phyloP scores from a whole-genome alignment of 305 asterid genomes.

The Fraxinus albicans region DNA sequence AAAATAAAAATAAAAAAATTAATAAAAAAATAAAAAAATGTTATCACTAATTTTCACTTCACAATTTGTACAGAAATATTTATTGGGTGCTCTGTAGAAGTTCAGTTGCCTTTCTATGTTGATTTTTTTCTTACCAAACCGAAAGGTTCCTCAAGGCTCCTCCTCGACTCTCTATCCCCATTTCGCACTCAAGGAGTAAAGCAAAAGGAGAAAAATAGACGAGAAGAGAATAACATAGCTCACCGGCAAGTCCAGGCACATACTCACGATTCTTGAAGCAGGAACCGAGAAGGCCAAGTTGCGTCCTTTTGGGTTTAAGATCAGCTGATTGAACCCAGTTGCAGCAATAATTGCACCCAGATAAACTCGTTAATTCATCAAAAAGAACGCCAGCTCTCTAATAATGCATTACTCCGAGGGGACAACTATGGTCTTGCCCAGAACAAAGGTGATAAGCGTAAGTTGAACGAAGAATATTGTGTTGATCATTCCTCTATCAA shows the following conservation, averaged over 20 bases:
- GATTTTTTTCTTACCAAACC: background rate
- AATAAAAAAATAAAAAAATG: background rate
- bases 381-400: background rate
- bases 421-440: conserved; percentile 63
- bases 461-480: conserved; percentile 74
- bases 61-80: background rate
- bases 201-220: background rate
- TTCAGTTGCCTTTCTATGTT: background rate
- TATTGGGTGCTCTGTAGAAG: background rate
- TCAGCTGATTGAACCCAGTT: background rate
- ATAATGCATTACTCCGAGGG: conserved; percentile 28
- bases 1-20: background rate
- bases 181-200: background rate
- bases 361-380: background rate
- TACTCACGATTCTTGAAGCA: background rate
- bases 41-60: background rate
- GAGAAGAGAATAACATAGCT: background rate
- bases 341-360: background rate
- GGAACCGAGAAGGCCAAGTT: background rate
- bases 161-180: background rate
- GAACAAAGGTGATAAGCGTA: conserved; percentile 61
- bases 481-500: conserved; percentile 78
- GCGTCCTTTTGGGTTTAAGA: background rate
- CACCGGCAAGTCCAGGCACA: background rate
- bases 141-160: background rate